A percentile compares a stretch with the other conserved stretches of the same genome.
Evolutionary conservation across 1,284 basidiomycete species (phyloP).

Genomic region (Thelephora terrestris): DNA sequence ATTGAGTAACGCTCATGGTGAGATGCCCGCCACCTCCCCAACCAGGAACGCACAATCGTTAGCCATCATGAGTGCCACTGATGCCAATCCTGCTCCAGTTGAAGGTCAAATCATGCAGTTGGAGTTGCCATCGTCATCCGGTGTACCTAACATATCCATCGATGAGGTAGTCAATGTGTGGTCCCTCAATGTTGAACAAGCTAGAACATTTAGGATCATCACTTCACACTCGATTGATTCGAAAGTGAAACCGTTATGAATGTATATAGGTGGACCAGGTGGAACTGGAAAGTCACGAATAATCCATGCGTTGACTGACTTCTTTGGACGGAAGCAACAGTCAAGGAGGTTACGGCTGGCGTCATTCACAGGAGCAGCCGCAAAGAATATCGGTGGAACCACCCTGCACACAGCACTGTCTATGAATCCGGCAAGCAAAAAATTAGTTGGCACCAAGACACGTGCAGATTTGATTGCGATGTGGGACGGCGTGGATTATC

Average conservation of each 20-base stretch:
- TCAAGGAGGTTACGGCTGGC: constrained; percentile 17
- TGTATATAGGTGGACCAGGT: constrained; percentile 20
- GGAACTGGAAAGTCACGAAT: constrained; percentile 30
- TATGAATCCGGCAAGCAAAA: constrained; percentile 21
- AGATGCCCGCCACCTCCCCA: too few relatives aligned
- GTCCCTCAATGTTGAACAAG: constrained; percentile 22
- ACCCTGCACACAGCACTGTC: too few relatives aligned
- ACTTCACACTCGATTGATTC: constrained; percentile 12
- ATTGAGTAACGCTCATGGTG: too few relatives aligned
- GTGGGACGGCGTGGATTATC: too few relatives aligned
- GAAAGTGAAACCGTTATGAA: constrained; percentile 11
- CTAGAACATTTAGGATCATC: constrained; percentile 21
- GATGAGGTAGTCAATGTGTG: constrained; percentile 10
- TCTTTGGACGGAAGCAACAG: constrained; percentile 17
- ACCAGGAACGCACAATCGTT: not conserved
- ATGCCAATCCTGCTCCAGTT: not conserved
- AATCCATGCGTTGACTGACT: constrained; percentile 22
- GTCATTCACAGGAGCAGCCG: constrained; percentile 27
- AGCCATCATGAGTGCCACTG: not conserved
- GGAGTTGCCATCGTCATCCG: not conserved
- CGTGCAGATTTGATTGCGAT: constrained; percentile 19
- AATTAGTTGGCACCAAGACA: constrained; percentile 21
- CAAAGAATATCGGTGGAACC: constrained; percentile 24
- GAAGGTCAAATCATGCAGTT: not conserved
- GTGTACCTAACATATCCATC: constrained; percentile 6